Base-by-base conservation (phyloP, 2,329 filamentous ascomycete genomes). In the Neurospora crassa region DNA sequence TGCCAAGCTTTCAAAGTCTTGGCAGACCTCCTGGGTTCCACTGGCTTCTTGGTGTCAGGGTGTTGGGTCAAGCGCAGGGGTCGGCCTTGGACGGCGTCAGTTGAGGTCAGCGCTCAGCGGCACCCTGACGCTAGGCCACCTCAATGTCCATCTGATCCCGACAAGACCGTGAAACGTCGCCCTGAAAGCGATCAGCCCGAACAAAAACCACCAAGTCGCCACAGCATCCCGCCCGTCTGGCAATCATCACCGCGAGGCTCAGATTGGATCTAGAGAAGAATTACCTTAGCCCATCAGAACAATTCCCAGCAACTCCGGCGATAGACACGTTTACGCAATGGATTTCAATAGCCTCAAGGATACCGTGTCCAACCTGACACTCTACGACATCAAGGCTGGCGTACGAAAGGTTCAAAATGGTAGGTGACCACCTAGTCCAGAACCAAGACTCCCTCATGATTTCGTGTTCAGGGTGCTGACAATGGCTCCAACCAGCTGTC, bases 401-500 rank as follows among this genome's bases (percentile, higher is more conserved):
- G 93, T 97, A 77, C 91, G 94, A 76, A 97, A 97, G 82, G 92
- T 96, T 72, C 94, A 97, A 80, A 97, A 97, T 95, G 94, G 94
- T 97, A 84, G 77, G 86, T 75, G 43, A 20, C 4, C 18, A 14
- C n/a, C 4, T 14, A 42, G 24, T 40, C 20, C 45, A 20, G 20
- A 29, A 29, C 29, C 29, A 29, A 16, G 8, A 11, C 11, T 7
- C n/a, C 18, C 68, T n/a, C 69, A 40, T 68, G 45, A 14, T n/a
- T 20, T 40, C 68, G 67, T 74, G 72, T 70, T 70, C 70, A 59
- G 24, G n/a, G 2, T 24, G 71, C 80, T 83, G 72, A 83, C 43
- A 63, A 67, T 47, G 69, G 69, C n/a, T 24, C 63, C 18, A 40
- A 3, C 70, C 74, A 97, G 94, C 94, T 75, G 94, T 97, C 73